phyloP scores from a whole-genome alignment of 495 filamentous ascomycete genomes.

The Choiromyces venosus region DNA sequence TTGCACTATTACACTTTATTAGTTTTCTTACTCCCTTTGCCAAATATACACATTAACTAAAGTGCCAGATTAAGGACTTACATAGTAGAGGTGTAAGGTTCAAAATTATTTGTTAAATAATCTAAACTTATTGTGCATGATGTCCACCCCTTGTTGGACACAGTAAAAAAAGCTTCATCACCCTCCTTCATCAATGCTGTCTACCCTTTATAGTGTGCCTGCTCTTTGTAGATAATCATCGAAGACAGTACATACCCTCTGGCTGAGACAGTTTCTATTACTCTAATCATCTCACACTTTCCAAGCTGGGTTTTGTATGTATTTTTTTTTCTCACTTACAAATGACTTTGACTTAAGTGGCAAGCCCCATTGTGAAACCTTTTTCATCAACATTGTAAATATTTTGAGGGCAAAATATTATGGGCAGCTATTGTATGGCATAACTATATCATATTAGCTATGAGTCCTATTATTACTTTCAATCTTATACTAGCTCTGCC shows the following conservation, averaged over 20 bases:
- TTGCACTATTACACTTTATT: slow-evolving; percentile 7
- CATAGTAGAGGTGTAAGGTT: background rate
- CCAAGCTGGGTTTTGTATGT: background rate
- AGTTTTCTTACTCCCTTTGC: no score
- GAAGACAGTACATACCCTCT: slow-evolving; percentile 1
- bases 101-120: slow-evolving; percentile 9
- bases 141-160: slow-evolving; percentile 12
- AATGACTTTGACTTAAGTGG: slow-evolving; percentile 5
- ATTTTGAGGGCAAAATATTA: background rate
- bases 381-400: no score
- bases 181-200: background rate
- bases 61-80: background rate
- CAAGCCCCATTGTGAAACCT: background rate
- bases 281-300: slow-evolving; percentile 1
- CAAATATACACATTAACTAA: background rate
- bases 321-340: background rate
- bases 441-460: slow-evolving; percentile 1
- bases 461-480: background rate
- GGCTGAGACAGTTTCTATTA: slow-evolving; percentile 6
- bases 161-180: slow-evolving; percentile 11
- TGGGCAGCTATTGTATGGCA: slow-evolving; percentile 3
- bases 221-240: slow-evolving; percentile 20
- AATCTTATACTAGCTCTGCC: no score
- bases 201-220: slow-evolving; percentile 14
- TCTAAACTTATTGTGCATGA: slow-evolving; percentile 9